Base-by-base conservation (phyloP, 345 rosid species). In the Noccaea caerulescens region DNA sequence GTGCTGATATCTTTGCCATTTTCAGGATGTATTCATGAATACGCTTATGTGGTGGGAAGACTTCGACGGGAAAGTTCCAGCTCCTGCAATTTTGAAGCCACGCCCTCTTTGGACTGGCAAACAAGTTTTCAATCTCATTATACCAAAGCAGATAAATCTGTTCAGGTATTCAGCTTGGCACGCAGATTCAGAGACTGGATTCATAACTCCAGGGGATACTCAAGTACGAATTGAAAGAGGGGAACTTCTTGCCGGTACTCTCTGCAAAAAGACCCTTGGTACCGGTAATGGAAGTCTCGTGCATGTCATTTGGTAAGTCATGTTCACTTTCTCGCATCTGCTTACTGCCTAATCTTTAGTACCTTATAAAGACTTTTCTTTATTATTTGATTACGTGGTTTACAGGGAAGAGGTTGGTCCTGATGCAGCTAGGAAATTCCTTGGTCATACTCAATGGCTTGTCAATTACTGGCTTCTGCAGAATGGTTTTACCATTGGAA, bases 41-140 rank as follows among this genome's bases (percentile, higher is more conserved):
- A 83, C 77, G 47, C 86, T 93, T 81, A 93, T 93, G 97, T 93
- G 99, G 99, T 93, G 99, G 99, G 99, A 93, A 83, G 99, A 93
- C 79, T 93, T 93, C 49, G 99, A 93, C 63, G 99, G 99, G 77
- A 91, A 93, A 82, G 82, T 93, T 80, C 97, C 99, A 33, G 88
- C 97, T 39, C 99, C 99, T 45, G 83, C 97, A 73, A 82, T 93
- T 82, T 70, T 89, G 83, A 89, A 89, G 84, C 99, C 97, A 33
- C 85, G 96, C 11, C 97, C 99, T n/a, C 84, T 91, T 43, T 93
- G 97, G 99, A 93, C 97, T 23, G 99, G 99, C 71, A 93, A 93
- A 69, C 99, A 93, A 80, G 96, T 93, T 76, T 93, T 93, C 52
- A 93, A 89, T 80, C 97, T 93, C 10, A 93, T 93, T 75, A 93